Conservation (phyloP, 2,329 filamentous ascomycete genomes). For the Chaetomium globosum region DNA sequence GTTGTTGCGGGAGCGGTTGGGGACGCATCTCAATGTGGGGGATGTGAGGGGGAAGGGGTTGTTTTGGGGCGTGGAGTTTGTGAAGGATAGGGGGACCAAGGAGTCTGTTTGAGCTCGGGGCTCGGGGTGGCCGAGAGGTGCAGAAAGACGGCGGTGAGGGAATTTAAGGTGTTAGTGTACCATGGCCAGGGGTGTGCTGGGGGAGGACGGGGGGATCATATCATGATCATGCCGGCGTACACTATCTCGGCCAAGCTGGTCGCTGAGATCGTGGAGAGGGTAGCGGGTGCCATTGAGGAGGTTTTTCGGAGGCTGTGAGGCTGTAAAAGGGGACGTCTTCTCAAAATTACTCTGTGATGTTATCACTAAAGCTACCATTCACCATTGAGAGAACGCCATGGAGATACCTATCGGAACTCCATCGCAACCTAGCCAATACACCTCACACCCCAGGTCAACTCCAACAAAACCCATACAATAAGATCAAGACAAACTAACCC, state of each 20-base stretch:
- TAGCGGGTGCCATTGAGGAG: constrained; percentile 27
- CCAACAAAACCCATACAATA: neutral
- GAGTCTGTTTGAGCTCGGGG: constrained; percentile 32
- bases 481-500: neutral
- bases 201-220: constrained; percentile 62
- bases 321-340: neutral
- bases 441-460: neutral
- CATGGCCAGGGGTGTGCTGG: constrained; percentile 58
- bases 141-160: constrained; percentile 37
- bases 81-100: constrained; percentile 32
- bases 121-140: constrained; percentile 31
- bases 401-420: too few species aligned
- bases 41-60: constrained; percentile 63
- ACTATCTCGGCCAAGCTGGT: constrained; percentile 58
- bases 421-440: neutral
- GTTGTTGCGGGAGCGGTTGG: constrained; percentile 49
- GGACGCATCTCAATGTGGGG: constrained; percentile 55
- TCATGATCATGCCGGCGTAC: constrained; percentile 64
- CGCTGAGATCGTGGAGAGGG: constrained; percentile 51
- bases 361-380: neutral
- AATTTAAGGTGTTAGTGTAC: constrained; percentile 61
- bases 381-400: neutral
- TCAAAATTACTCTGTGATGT: too few species aligned
- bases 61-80: constrained; percentile 56
- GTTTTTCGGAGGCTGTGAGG: constrained; percentile 19